These are phyloP conservation scores for Pichia sp. DNA, from an alignment of 1,139 yeast species.

Conservation along the genomic window DNA sequence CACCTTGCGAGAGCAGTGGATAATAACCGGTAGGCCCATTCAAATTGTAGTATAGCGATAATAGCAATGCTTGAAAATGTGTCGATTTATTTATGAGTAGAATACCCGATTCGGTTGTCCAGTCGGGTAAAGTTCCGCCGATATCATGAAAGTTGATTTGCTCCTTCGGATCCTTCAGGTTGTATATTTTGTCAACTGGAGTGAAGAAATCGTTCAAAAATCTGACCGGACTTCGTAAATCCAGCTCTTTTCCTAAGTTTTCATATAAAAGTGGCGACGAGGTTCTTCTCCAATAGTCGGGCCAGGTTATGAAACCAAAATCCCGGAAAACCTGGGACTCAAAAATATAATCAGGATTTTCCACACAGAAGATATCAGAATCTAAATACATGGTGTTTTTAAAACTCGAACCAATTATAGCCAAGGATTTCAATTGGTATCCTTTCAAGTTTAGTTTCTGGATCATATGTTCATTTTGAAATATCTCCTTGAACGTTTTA, in stretches of 20 bases:
- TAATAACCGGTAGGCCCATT: constrained; percentile 52
- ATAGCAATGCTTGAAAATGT: constrained; percentile 41
- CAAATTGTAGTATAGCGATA: constrained; percentile 48
- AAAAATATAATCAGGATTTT: constrained; percentile 46
- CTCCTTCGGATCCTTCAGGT: constrained; percentile 3
- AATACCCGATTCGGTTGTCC: constrained; percentile 56
- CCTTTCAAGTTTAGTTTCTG: constrained; percentile 31
- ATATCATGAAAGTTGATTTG: constrained; percentile 40
- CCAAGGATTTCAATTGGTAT: constrained; percentile 56
- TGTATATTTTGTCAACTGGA: constrained; percentile 6
- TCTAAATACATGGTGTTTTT: constrained; percentile 54
- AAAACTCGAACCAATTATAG: constrained; percentile 50
- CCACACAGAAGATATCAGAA: constrained; percentile 58
- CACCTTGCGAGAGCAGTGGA: constrained; percentile 53
- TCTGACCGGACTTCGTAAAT: constrained; percentile 19
- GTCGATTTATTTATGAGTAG: constrained; percentile 42
- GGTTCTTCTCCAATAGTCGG: constrained; percentile 62
- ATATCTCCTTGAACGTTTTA: constrained; percentile 15
- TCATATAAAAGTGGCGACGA: constrained; percentile 52
- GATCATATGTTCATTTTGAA: constrained; percentile 11
- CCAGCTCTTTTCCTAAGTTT: constrained; percentile 37
- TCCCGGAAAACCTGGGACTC: constrained; percentile 27
- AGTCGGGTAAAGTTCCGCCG: constrained; percentile 50
- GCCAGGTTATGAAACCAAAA: constrained; percentile 50
- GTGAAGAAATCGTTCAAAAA: constrained; percentile 22